phyloP scores from a whole-genome alignment of 148 eudicot genomes.

The Euryodendron excelsum region DNA sequence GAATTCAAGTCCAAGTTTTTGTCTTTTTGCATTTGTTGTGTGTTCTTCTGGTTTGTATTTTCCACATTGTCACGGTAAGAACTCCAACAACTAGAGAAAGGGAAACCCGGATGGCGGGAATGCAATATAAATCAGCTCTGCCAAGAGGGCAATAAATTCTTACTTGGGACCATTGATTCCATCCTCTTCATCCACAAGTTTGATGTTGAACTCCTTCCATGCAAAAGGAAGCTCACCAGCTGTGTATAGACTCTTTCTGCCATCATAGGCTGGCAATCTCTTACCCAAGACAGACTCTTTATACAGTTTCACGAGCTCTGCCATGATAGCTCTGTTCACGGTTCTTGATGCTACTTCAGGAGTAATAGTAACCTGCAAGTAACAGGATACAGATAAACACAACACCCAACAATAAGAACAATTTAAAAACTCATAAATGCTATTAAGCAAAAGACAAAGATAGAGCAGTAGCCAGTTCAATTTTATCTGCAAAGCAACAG shows the following conservation, averaged over 20 bases:
- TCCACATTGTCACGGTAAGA: background rate
- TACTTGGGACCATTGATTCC: conserved; percentile 59
- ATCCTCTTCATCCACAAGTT: conserved; percentile 55
- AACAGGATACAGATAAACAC: conserved; percentile 4
- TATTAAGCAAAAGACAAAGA: conserved; percentile 27
- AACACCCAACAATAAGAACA: conserved; percentile 32
- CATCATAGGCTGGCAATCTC: conserved; percentile 77
- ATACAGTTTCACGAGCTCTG: conserved; percentile 59
- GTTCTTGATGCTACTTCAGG: conserved; percentile 66
- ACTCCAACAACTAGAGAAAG: background rate
- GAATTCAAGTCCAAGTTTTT: too few relatives aligned
- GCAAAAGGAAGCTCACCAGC: conserved; percentile 71
- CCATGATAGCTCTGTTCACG: conserved; percentile 62
- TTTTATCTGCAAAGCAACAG: conserved; percentile 20
- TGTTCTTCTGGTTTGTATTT: background rate
- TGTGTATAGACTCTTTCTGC: conserved; percentile 66
- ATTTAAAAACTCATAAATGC: conserved; percentile 31
- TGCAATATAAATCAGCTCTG: background rate
- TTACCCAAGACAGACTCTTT: conserved; percentile 69
- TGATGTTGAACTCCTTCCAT: conserved; percentile 58
- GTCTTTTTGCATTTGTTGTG: background rate
- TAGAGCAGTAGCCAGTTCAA: conserved; percentile 22
- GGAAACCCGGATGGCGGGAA: background rate
- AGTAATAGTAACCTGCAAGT: conserved; percentile 53
- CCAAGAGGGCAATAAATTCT: conserved; percentile 14